Conservation (phyloP, 2,329 filamentous ascomycete genomes). For the Blumeria hordei region DNA sequence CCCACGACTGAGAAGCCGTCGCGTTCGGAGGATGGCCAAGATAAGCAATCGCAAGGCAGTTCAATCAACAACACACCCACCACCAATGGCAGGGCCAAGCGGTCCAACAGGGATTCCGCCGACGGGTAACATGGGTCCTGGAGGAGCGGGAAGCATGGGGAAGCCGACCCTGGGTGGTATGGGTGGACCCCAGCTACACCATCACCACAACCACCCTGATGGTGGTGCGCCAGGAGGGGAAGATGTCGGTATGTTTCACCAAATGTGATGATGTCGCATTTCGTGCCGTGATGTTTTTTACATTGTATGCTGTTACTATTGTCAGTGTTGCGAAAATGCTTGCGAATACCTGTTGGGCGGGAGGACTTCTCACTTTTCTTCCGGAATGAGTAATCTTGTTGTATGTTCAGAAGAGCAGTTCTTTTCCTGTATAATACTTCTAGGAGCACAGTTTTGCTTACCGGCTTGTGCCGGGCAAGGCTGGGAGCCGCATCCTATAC, state of each 20-base stretch:
- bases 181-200: slow-evolving; percentile 37
- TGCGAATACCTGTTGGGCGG: slow-evolving; percentile 9
- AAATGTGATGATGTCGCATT: slow-evolving; percentile 32
- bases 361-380: slow-evolving; percentile 3
- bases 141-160: slow-evolving; percentile 29
- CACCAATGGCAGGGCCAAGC: slow-evolving; percentile 38
- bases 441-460: slow-evolving; percentile 14
- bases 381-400: neutral
- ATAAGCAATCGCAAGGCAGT: slow-evolving; percentile 67
- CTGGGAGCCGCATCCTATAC: slow-evolving; percentile 5
- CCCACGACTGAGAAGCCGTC: slow-evolving; percentile 64
- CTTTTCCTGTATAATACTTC: slow-evolving; percentile 17
- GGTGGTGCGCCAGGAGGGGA: slow-evolving; percentile 43
- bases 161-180: slow-evolving; percentile 43
- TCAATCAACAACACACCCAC: slow-evolving; percentile 30
- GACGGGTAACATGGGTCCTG: slow-evolving; percentile 34
- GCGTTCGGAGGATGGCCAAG: slow-evolving; percentile 89
- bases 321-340: slow-evolving; percentile 15
- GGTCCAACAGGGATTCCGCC: slow-evolving; percentile 39
- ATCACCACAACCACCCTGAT: slow-evolving; percentile 51
- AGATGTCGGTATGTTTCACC: slow-evolving; percentile 86
- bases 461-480: slow-evolving; percentile 6
- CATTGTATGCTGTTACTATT: slow-evolving; percentile 11
- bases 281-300: slow-evolving; percentile 20
- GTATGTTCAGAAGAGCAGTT: slow-evolving; percentile 4